Conservation (phyloP, 2,329 filamentous ascomycete genomes). For the Lasiodiplodia sp. region DNA sequence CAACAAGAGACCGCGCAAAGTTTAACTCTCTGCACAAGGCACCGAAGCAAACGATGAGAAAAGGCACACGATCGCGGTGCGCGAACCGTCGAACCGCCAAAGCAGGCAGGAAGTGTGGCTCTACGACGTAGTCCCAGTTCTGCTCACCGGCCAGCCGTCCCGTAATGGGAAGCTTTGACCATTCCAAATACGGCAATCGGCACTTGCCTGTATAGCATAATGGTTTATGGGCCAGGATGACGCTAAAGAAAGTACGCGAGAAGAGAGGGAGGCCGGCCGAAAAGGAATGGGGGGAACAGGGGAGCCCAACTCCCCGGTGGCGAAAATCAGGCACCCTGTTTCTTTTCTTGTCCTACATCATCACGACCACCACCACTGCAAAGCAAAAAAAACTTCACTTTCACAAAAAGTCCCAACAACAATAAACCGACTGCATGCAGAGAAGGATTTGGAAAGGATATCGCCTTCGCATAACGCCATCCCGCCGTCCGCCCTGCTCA, state of each 20-base stretch:
- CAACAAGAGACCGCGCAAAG: background rate
- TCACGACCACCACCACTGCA: background rate
- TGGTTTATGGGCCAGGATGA: background rate
- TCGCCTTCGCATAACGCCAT: background rate
- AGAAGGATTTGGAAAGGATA: background rate
- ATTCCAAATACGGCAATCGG: background rate
- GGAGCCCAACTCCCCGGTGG: background rate
- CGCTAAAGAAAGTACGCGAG: background rate
- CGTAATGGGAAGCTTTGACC: background rate
- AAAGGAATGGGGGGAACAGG: background rate
- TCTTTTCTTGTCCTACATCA: background rate
- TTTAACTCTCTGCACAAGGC: no score
- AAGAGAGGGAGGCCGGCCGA: background rate
- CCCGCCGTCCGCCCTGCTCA: background rate
- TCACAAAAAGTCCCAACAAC: background rate
- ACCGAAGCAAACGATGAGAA: background rate
- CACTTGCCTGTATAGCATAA: background rate
- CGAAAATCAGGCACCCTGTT: conserved; percentile 10
- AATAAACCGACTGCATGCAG: background rate
- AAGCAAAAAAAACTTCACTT: background rate
- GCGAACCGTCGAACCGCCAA: conserved; percentile 3
- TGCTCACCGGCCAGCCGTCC: background rate
- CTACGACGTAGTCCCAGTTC: background rate
- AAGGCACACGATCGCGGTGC: background rate
- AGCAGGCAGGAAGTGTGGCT: background rate